Base-by-base conservation (phyloP, 139 green algal species). In the Penium margaritaceum region DNA sequence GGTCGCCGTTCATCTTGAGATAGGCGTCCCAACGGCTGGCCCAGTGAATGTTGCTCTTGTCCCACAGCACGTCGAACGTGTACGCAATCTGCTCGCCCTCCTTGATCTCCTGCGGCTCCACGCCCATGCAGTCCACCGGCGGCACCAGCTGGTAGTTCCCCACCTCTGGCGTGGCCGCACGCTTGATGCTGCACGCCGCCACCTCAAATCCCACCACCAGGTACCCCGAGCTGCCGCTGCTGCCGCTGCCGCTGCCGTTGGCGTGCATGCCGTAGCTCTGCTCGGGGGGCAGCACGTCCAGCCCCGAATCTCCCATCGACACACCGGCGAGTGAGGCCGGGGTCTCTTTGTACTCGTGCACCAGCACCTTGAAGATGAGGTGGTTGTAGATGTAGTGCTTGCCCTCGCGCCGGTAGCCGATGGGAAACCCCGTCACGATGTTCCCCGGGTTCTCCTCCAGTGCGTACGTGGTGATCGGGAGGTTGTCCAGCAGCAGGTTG, bases 141-240 rank as follows among this genome's bases (percentile, higher is more conserved):
- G 29, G 17, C 63, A 74, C 65, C 30, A 19, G 7, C 3, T 15
- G 19, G 32, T 64, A 76, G 29, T 21, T 9, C 39, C 32, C 15
- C 5, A 53, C 46, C 30, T 30, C 72, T 9, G 14, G 12, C 71
- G 71, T 66, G 17, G 33, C 17, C 2, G 51, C 27, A 5, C 65
- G 17, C 14, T 12, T 6, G 35, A 74, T 35, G 37, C 74, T 81
- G 86, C 92, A 96, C 5, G 89, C 85, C 32, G 87, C 83, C 53
- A 95, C 90, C 82, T 96, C 90, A 82, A 96, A 96, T 53, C 91
- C 91, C 3, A 96, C 91, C 15, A 96, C 81, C 85, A 92, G 91
- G 76, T 85, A 93, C 37, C 85, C 60, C 14, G 58, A 46, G 19
- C 75, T 72, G 27, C 24, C 35, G 19, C 19, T 63, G n/a, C n/a